Evolutionary conservation across 2,329 filamentous ascomycete species (phyloP), one percentile per base, ranked within the genome.

Genomic region (Trichoderma sp.): DNA sequence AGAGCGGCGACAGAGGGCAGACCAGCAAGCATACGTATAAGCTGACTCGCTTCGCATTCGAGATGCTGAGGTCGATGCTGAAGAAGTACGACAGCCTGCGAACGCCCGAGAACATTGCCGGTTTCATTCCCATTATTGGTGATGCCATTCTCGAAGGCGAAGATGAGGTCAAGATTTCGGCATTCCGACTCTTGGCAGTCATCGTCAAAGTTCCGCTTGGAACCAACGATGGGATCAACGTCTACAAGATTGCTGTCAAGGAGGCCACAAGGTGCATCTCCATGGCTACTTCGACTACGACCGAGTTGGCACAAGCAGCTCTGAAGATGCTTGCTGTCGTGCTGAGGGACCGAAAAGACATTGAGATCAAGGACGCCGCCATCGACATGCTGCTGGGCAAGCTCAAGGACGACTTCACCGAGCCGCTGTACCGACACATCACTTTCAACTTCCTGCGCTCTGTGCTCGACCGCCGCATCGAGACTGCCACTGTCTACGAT

Each of bases 381-480:
- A 80, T 98, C 21, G 92, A 95, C 51, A 89, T 92, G 75, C 80
- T 99, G 2, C 85, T 98, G 4, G 87, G 88, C 67, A 90, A 91
- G 66, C 81, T 98, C 59, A 90, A 93, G 71, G 88, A 93, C 30
- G 94, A 98, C 72, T 84, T 99, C 55, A 96, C 96, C 34, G 92
- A 98, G 74, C 93, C 94, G 4, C 89, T 97, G 69, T 89, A 93
- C 67, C 92, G 97, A 68, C 93, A 96, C 70, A 87, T 97, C 48
- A 95, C 92, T 0, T 99, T 99, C 80, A 96, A 92, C 73, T 98
- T 99, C 77, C 79, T 99, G 66, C 90, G 93, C 48, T 90, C 92
- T 0, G 88, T 98, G 28, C 85, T 99, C 73, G 90, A 91, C 61
- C 87, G 93, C 19, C 94, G 90, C 74, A 83, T 98, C 50, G 85